Evolutionary conservation across 768 basidiomycete genomes (phyloP).

Genomic region (Leccinellum rugosiceps): DNA sequence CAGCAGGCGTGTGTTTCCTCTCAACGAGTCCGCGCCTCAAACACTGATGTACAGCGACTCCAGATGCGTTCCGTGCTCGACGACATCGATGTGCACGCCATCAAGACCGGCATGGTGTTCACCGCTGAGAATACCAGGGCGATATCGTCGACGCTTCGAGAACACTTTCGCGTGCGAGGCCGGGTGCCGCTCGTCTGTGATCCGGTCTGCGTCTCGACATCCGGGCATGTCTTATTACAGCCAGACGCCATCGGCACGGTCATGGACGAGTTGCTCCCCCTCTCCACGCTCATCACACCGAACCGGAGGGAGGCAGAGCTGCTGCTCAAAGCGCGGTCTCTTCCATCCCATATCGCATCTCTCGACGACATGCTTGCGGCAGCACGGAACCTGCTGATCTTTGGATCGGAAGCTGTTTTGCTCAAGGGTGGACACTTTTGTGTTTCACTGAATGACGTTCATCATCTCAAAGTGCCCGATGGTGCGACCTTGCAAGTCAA

Average conservation of each 20-base stretch:
- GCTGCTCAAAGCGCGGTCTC: slow-evolving; percentile 44
- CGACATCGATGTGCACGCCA: slow-evolving; percentile 66
- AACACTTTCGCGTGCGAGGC: slow-evolving; percentile 32
- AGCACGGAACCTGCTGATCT: slow-evolving; percentile 43
- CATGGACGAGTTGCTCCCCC: slow-evolving; percentile 62
- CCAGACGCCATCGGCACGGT: slow-evolving; percentile 61
- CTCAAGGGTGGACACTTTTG: slow-evolving; percentile 84
- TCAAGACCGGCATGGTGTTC: slow-evolving; percentile 92
- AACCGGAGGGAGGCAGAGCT: slow-evolving; percentile 80
- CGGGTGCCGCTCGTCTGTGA: slow-evolving; percentile 71
- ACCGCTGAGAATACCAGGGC: slow-evolving; percentile 50
- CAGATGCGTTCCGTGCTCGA: slow-evolving; percentile 69
- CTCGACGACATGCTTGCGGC: slow-evolving; percentile 62
- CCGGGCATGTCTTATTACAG: slow-evolving; percentile 75
- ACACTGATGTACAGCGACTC: not conserved
- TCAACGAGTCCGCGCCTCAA: not conserved
- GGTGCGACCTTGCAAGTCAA: slow-evolving; percentile 36
- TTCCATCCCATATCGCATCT: slow-evolving; percentile 34
- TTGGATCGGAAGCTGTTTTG: slow-evolving; percentile 58
- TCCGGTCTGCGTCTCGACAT: slow-evolving; percentile 90
- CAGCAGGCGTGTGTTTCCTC: slow-evolving; percentile 55
- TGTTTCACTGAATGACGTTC: slow-evolving; percentile 45
- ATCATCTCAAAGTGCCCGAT: slow-evolving; percentile 24
- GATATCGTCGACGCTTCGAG: slow-evolving; percentile 49
- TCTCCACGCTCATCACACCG: slow-evolving; percentile 74